Base-by-base conservation (phyloP, 176 grass and related monocot genomes). In the Eremochloa ophiuroides region DNA sequence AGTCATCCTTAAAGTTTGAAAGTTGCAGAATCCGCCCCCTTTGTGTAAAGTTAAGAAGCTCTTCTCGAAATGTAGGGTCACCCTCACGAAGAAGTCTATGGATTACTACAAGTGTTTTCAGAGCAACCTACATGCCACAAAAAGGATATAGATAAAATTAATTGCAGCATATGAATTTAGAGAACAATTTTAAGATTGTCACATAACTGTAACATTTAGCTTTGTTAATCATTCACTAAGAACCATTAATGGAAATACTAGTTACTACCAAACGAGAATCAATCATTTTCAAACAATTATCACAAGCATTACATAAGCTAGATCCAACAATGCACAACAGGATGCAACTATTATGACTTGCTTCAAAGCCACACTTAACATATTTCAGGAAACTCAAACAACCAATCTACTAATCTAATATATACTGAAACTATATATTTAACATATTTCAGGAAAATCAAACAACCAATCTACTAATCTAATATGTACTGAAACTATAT, bases 1-100 rank as follows among this genome's bases (percentile, higher is more conserved):
- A 99, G 73, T 99, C 97, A 71, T 99, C 97, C 85, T 99, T 99
- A 84, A 99, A 99, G 86, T 94, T 99, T 44, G 91, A 93, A 73
- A 96, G 87, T 83, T 99, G 97, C 84, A 94, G 87, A 87, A 99
- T 94, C 5, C 82, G 67, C 18, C 83, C 95, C 85, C 93, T 96
- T 74, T 99, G 97, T 22, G 97, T 87, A 80, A 99, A 99, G 85
- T 96, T 99, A 80, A 99, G 91, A 72, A 99, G 80, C 53, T 99
- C 97, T 84, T 99, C 93, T 65, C 93, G 93, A 62, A 99, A 99
- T 81, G 93, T 93, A 83, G 97, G 93, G 73, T 99, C 97, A 2
- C 93, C 97, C 6, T 99, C 97, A 2, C 93, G 88, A 37, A 99
- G 89, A 92, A 95, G 91, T 80, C 97, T 93, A 88, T 99, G 93